Percentiles rank a stretch among this genome's conserved stretches.
These are phyloP conservation scores for Plasmodium gaboni DNA, from an alignment of 169 alveolate species.

Conservation along the genomic window DNA sequence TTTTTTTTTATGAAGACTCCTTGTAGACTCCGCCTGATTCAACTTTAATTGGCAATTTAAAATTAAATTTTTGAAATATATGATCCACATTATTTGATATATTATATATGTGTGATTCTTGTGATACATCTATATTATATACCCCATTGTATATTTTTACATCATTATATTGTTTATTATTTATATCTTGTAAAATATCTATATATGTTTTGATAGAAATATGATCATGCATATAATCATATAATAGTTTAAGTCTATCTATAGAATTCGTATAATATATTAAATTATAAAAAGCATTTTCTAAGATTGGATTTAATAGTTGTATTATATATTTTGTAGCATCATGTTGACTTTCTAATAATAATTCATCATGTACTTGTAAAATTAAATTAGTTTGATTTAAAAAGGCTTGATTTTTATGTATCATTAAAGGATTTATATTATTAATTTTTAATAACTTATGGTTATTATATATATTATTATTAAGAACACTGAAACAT, in stretches of 20 bases:
- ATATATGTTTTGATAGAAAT: slow-evolving; percentile 67
- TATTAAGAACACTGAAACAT: slow-evolving; percentile 8
- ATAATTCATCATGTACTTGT: slow-evolving; percentile 84
- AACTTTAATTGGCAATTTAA: slow-evolving; percentile 51
- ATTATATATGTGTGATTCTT: neutral
- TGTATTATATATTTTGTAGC: slow-evolving; percentile 14
- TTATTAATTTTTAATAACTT: slow-evolving; percentile 35
- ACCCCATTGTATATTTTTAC: too few relatives aligned
- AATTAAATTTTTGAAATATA: slow-evolving; percentile 30
- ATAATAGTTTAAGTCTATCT: slow-evolving; percentile 33
- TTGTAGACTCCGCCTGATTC: slow-evolving; percentile 53
- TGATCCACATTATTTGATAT: neutral
- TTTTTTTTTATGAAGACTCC: slow-evolving; percentile 27
- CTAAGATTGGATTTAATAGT: slow-evolving; percentile 58
- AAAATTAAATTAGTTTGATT: slow-evolving; percentile 72
- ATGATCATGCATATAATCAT: slow-evolving; percentile 67
- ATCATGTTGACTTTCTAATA: slow-evolving; percentile 73
- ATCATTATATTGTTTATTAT: slow-evolving; percentile 10
- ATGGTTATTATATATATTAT: neutral
- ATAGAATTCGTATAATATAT: slow-evolving; percentile 58
- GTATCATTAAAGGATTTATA: neutral
- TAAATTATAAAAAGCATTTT: slow-evolving; percentile 75
- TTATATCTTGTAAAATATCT: slow-evolving; percentile 23
- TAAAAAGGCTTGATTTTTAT: slow-evolving; percentile 17
- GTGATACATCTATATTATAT: neutral